Evolutionary conservation across 306 rosid species (phyloP).

Genomic region (Quercus dentata): DNA sequence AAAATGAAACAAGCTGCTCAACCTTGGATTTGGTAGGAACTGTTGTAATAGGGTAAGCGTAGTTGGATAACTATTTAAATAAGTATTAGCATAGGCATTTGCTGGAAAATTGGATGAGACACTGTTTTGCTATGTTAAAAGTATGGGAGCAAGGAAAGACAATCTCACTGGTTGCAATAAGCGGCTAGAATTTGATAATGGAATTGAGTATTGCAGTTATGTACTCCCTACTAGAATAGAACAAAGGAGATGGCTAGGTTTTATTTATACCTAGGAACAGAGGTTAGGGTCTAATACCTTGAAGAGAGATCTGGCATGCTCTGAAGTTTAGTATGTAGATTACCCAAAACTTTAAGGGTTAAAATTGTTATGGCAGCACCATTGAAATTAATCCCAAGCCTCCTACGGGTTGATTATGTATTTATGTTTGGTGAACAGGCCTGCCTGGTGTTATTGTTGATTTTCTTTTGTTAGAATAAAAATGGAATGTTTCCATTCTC

Average conservation of each 20-base stretch:
- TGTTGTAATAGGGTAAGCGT: too few species aligned
- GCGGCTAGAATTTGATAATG: neutral
- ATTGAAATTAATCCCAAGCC: neutral
- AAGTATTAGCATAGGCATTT: too few species aligned
- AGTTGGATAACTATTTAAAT: too few species aligned
- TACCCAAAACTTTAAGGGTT: neutral
- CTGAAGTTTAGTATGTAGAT: neutral
- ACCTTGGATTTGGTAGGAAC: neutral
- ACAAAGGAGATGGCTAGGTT: neutral
- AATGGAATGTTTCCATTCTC: neutral
- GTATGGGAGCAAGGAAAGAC: neutral
- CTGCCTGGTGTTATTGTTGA: neutral
- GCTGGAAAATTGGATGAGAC: neutral
- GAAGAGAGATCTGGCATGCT: neutral
- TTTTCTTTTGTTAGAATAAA: neutral
- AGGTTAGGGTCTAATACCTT: neutral
- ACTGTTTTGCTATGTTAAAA: neutral
- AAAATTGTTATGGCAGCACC: neutral
- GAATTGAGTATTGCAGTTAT: neutral
- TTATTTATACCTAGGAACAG: neutral
- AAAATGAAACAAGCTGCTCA: neutral
- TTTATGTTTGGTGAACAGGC: neutral
- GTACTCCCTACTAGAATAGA: neutral
- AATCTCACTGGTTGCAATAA: neutral
- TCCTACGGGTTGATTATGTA: neutral